Evolutionary conservation across 1,284 basidiomycete genomes (phyloP).

Genomic region (Puccinia horiana): DNA sequence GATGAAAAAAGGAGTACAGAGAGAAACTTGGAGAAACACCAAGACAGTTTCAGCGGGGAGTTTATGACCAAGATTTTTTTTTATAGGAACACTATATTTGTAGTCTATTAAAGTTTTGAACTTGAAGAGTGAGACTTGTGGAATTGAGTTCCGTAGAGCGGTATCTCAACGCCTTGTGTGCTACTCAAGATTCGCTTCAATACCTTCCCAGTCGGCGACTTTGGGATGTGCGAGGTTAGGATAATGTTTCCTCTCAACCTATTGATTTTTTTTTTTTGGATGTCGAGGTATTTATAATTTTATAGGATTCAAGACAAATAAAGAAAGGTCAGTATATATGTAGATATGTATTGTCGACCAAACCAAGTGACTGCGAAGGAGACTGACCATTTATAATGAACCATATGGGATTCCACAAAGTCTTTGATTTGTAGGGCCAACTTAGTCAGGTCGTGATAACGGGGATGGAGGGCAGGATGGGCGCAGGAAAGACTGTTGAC

Average conservation of each 20-base stretch:
- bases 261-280: background rate
- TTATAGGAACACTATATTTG: too few species aligned
- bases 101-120: slow-evolving; percentile 2
- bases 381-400: slow-evolving; percentile 55
- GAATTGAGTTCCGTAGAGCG: background rate
- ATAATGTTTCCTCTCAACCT: slow-evolving; percentile 28
- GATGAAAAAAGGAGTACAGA: too few species aligned
- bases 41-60: too few species aligned
- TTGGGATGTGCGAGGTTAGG: slow-evolving; percentile 23
- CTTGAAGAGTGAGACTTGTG: background rate
- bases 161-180: slow-evolving; percentile 2
- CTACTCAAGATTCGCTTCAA: background rate
- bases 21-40: too few species aligned
- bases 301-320: background rate
- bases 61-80: too few species aligned
- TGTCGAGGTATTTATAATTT: background rate
- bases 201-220: slow-evolving; percentile 33
- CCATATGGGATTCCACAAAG: slow-evolving; percentile 55
- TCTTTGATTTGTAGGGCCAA: slow-evolving; percentile 55
- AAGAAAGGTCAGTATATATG: background rate
- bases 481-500: background rate
- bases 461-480: background rate
- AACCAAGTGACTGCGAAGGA: background rate
- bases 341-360: background rate
- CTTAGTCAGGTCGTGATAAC: slow-evolving; percentile 4